Evolutionary conservation across 768 basidiomycete genomes (phyloP).

Genomic region (Suillus variegatus): DNA sequence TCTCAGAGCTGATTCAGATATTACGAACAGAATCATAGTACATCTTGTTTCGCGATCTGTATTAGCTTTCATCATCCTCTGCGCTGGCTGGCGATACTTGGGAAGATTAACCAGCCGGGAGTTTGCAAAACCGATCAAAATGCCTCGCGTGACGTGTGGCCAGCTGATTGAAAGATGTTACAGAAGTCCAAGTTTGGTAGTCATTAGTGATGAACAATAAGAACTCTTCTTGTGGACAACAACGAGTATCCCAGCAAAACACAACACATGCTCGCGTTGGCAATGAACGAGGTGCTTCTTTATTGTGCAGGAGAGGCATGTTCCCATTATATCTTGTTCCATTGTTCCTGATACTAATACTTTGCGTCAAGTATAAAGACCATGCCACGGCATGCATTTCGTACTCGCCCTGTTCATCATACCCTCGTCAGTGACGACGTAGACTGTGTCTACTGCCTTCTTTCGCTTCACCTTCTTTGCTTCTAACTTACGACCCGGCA

Average conservation of each 20-base stretch:
- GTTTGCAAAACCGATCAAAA: not conserved
- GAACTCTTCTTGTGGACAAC: constrained; percentile 2
- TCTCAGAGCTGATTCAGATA: not conserved
- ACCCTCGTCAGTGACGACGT: constrained; percentile 2
- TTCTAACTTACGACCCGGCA: constrained; percentile 18
- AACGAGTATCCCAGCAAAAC: not conserved
- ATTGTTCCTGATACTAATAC: constrained; percentile 19
- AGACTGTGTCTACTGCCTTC: constrained; percentile 30
- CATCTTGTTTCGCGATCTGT: not conserved
- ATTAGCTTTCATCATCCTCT: not conserved
- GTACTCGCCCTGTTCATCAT: not conserved
- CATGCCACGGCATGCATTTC: not conserved
- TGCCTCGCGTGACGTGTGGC: not conserved
- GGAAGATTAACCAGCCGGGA: not conserved
- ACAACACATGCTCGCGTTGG: not conserved
- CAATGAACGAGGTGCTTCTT: not conserved
- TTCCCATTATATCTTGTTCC: constrained; percentile 11
- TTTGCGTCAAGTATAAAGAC: constrained; percentile 21
- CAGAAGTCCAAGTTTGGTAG: not conserved
- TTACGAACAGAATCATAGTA: not conserved
- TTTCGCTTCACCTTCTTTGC: constrained; percentile 15
- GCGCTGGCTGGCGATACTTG: not conserved
- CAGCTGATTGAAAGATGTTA: not conserved
- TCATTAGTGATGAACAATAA: not conserved
- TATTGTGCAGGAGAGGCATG: constrained; percentile 15